These are phyloP conservation scores for Telfairia occidentalis DNA, from an alignment of 331 rosid genomes.

Conservation along the genomic window DNA sequence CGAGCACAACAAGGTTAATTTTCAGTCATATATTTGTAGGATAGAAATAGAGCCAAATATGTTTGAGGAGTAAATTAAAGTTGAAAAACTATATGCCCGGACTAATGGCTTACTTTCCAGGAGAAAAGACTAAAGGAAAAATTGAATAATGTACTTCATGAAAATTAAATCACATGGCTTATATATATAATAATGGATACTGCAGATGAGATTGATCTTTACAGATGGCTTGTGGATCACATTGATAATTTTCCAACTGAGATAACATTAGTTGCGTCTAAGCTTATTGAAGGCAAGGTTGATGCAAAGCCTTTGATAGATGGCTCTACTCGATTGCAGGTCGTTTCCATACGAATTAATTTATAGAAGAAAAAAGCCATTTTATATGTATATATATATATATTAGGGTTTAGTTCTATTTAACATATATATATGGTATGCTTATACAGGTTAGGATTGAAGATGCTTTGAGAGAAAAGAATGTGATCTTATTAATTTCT, in stretches of 20 bases:
- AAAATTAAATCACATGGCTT: background rate
- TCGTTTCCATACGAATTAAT: background rate
- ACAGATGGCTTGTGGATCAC: conserved; percentile 7
- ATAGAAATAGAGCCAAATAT: background rate
- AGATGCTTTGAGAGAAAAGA: background rate
- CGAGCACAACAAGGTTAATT: background rate
- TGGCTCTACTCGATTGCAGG: background rate
- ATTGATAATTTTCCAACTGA: background rate
- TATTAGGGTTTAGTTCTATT: background rate
- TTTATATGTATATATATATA: background rate
- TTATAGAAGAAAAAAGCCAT: background rate
- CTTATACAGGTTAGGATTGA: background rate
- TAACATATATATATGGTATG: background rate
- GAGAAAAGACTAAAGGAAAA: background rate
- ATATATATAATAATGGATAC: background rate
- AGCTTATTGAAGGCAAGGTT: background rate
- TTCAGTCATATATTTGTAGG: background rate
- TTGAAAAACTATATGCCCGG: too few relatives aligned
- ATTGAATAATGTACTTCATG: background rate
- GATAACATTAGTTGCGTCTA: background rate
- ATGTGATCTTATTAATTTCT: background rate
- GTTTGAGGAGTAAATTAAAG: too few relatives aligned
- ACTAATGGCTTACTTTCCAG: background rate
- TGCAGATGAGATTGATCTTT: background rate
- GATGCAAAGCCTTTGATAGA: background rate